These are phyloP conservation scores for Lagenaria siceraria DNA, from an alignment of 306 rosid species.

Conservation along the genomic window DNA sequence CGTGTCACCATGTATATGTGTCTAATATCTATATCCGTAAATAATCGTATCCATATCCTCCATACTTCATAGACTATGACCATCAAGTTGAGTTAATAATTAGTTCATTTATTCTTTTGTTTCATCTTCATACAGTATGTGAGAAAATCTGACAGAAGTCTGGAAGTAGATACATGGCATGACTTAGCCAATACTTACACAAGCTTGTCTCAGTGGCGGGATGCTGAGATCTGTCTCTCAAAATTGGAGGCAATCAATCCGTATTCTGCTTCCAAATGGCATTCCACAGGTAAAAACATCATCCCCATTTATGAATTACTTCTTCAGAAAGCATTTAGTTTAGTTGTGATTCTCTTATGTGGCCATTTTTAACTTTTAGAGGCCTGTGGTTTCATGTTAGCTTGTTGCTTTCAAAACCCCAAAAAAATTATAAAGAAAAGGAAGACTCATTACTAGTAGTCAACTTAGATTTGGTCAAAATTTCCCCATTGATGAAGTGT, in stretches of 20 bases:
- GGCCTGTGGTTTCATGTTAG: not conserved
- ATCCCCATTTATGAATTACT: no score
- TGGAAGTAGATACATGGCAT: conserved; percentile 91
- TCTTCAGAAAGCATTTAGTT: no score
- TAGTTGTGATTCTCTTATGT: not conserved
- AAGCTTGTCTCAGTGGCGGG: conserved; percentile 60
- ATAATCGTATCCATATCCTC: no score
- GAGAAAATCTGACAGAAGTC: conserved; percentile 40
- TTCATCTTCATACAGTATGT: conserved; percentile 27
- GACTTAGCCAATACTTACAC: conserved; percentile 68
- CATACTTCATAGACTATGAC: no score
- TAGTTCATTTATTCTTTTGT: not conserved
- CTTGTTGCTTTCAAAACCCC: no score
- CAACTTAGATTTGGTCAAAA: not conserved
- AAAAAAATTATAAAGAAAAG: no score
- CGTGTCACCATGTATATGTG: no score
- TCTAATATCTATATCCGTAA: no score
- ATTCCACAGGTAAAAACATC: conserved; percentile 44
- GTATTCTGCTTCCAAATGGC: conserved; percentile 82
- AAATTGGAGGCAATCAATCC: conserved; percentile 68
- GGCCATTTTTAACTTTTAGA: not conserved
- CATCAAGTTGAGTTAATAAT: not conserved
- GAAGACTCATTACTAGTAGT: not conserved
- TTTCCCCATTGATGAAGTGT: not conserved
- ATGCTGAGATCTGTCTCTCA: conserved; percentile 79